Conservation (phyloP, 352 stramenopile species). For the Phytophthora rubi region DNA sequence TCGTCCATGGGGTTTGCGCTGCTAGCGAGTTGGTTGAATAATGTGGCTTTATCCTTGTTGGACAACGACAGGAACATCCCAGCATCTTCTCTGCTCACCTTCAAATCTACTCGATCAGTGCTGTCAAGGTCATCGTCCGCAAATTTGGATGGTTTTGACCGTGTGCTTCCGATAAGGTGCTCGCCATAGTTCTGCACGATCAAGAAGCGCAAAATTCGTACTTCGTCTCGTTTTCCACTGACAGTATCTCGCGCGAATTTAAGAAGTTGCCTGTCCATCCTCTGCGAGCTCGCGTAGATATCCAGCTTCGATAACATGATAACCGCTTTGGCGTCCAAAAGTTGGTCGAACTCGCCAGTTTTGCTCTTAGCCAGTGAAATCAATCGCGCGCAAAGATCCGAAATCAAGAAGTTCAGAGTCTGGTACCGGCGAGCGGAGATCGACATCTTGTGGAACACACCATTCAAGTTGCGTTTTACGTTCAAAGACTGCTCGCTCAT, state of each 20-base stretch:
- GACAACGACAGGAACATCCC: constrained; percentile 46
- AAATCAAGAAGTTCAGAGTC: constrained; percentile 81
- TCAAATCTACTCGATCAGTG: constrained; percentile 65
- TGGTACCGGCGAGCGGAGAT: constrained; percentile 79
- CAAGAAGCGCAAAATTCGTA: constrained; percentile 69
- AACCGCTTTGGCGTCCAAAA: constrained; percentile 51
- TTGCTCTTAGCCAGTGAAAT: constrained; percentile 57
- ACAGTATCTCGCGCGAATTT: constrained; percentile 54
- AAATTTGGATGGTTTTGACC: constrained; percentile 38
- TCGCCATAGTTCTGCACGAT: constrained; percentile 83
- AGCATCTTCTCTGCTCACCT: constrained; percentile 50
- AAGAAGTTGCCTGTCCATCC: constrained; percentile 55
- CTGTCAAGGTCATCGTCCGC: constrained; percentile 56
- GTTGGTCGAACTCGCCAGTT: constrained; percentile 39
- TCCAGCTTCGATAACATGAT: constrained; percentile 64
- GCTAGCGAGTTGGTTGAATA: constrained; percentile 62
- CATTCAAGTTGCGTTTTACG: constrained; percentile 49
- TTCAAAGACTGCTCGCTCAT: constrained; percentile 55
- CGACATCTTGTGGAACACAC: constrained; percentile 52
- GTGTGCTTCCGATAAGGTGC: constrained; percentile 59
- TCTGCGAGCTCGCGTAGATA: constrained; percentile 65
- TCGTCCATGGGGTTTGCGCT: constrained; percentile 45
- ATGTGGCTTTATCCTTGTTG: constrained; percentile 49
- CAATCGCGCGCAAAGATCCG: constrained; percentile 73
- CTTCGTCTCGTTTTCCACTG: constrained; percentile 33